A percentile compares a stretch with the other conserved stretches of the same genome.
Conservation (phyloP, 495 filamentous ascomycete genomes). For the Trichoderma erinaceum region DNA sequence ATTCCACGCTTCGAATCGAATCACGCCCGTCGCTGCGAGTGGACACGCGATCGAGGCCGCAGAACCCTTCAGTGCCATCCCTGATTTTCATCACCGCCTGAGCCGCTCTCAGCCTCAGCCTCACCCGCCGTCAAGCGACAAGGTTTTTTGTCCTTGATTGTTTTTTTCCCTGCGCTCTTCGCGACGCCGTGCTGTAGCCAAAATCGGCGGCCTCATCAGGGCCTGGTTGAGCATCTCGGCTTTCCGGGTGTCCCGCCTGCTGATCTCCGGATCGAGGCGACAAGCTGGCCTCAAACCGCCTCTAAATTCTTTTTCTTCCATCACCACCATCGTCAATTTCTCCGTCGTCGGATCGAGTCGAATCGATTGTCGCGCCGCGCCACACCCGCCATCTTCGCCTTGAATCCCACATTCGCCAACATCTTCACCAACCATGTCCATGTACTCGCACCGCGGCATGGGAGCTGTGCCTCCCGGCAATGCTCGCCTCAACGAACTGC, state of each 20-base stretch:
- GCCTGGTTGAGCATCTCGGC: background rate
- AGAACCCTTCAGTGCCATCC: background rate
- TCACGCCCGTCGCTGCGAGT: background rate
- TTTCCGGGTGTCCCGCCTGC: background rate
- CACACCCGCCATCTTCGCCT: background rate
- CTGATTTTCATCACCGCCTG: background rate
- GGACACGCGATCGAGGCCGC: background rate
- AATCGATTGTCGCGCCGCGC: conserved; percentile 16
- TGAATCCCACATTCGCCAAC: background rate
- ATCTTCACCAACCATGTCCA: conserved; percentile 45
- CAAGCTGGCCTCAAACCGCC: conserved; percentile 2
- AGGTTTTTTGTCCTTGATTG: background rate
- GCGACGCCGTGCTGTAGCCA: background rate
- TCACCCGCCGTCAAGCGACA: background rate
- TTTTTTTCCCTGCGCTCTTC: background rate
- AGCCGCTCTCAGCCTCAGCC: background rate
- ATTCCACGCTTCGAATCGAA: conserved; percentile 7
- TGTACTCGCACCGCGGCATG: conserved; percentile 92
- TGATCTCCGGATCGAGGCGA: conserved; percentile 12
- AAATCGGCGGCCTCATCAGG: background rate
- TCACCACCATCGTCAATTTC: background rate
- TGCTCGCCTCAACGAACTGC: conserved; percentile 75
- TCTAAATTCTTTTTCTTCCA: background rate
- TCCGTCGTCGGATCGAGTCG: background rate
- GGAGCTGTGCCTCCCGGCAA: conserved; percentile 52